Percentiles rank a stretch among this genome's conserved stretches.
Conservation (phyloP, 768 basidiomycete species). For the Ramaria sp. region DNA sequence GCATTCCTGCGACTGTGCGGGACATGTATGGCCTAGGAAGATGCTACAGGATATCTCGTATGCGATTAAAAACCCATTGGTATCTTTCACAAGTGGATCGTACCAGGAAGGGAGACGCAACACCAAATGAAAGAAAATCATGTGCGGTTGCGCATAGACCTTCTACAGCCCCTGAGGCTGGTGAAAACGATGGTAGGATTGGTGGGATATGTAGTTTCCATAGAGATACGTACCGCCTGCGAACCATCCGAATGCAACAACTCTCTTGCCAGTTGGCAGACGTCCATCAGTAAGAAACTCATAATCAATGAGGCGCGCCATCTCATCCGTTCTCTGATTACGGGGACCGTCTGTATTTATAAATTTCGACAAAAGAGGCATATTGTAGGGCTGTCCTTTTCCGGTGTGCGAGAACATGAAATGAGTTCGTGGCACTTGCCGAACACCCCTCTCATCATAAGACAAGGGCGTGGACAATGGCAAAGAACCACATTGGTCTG, state of each 20-base stretch:
- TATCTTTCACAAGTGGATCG: constrained; percentile 17
- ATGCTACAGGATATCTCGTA: constrained; percentile 33
- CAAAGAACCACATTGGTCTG: constrained; percentile 19
- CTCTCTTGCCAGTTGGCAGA: constrained; percentile 46
- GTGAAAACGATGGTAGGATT: background rate
- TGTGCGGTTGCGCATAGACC: constrained; percentile 72
- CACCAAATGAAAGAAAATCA: constrained; percentile 64
- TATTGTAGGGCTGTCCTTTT: constrained; percentile 84
- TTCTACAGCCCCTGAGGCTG: constrained; percentile 80
- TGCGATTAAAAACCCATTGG: background rate
- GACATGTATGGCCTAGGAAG: constrained; percentile 75
- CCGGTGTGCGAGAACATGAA: constrained; percentile 90
- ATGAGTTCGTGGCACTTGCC: constrained; percentile 46
- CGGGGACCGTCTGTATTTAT: constrained; percentile 18
- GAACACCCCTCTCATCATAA: constrained; percentile 7
- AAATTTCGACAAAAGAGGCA: constrained; percentile 61
- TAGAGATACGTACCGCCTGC: constrained; percentile 57
- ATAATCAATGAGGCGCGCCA: constrained; percentile 68
- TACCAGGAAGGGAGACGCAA: constrained; percentile 78
- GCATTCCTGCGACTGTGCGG: constrained; percentile 44
- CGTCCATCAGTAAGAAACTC: constrained; percentile 58
- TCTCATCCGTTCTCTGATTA: background rate
- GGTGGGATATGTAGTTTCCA: background rate
- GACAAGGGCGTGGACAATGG: constrained; percentile 22
- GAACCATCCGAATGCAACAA: constrained; percentile 87